Conservation (phyloP, 2,329 filamentous ascomycete genomes). For the Penicillium sp. region DNA sequence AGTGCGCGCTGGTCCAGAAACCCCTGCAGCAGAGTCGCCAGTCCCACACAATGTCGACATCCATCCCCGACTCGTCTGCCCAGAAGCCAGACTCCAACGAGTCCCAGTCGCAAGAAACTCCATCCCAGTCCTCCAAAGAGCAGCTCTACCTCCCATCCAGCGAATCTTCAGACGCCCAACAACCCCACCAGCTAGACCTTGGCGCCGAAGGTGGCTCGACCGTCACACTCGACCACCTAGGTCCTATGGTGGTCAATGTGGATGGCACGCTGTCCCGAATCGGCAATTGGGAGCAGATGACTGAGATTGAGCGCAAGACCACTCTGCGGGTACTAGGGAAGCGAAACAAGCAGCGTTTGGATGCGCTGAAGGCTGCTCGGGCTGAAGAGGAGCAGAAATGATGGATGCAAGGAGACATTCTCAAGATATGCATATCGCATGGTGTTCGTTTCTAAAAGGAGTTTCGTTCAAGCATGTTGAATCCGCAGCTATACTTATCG, state of each 20-base stretch:
- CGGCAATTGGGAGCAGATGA: constrained; percentile 70
- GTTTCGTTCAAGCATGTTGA: too few relatives aligned
- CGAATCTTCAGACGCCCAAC: constrained; percentile 66
- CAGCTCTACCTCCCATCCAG: constrained; percentile 65
- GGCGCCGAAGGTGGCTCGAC: constrained; percentile 32
- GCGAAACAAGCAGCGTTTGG: constrained; percentile 64
- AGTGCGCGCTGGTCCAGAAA: constrained; percentile 25
- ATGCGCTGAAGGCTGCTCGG: constrained; percentile 47
- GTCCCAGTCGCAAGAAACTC: constrained; percentile 11
- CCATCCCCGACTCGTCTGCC: constrained; percentile 1
- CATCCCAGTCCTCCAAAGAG: constrained; percentile 11
- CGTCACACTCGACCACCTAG: constrained; percentile 65
- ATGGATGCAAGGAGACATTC: not conserved
- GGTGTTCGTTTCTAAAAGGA: too few relatives aligned
- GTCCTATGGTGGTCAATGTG: constrained; percentile 69
- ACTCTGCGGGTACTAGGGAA: constrained; percentile 65
- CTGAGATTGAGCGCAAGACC: constrained; percentile 63
- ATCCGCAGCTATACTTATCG: too few relatives aligned
- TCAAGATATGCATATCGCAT: too few relatives aligned
- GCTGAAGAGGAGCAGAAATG: constrained; percentile 7
- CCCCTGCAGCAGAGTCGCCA: constrained; percentile 12
- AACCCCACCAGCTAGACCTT: constrained; percentile 83
- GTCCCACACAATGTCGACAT: constrained; percentile 25
- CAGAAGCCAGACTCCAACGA: constrained; percentile 9
- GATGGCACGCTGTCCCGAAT: constrained; percentile 71